A percentile compares a stretch with the other conserved stretches of the same genome.
phyloP scores from a whole-genome alignment of 208 protist genomes.

The Leishmania aethiopica region DNA sequence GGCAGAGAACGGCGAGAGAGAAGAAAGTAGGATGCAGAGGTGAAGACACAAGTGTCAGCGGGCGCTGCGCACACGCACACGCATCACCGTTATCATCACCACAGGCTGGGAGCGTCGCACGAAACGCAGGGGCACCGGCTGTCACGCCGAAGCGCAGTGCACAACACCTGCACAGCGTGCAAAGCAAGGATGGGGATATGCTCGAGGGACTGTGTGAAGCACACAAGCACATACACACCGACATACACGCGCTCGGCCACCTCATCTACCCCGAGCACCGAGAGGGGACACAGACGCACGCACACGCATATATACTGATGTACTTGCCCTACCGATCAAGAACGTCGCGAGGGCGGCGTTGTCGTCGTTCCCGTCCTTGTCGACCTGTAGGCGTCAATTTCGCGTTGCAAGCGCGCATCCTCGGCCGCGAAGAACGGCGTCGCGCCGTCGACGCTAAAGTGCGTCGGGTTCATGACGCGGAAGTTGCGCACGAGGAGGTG shows the following conservation, averaged over 20 bases:
- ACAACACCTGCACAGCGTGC: not conserved
- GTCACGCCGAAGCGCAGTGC: constrained; percentile 1
- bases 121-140: not conserved
- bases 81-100: not conserved
- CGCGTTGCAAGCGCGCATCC: constrained; percentile 16
- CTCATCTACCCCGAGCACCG: not conserved
- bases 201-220: not conserved
- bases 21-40: not conserved
- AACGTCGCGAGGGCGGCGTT: not conserved
- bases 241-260: not conserved
- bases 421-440: constrained; percentile 61
- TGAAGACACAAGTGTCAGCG: not conserved
- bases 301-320: not conserved
- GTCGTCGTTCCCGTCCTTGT: not conserved
- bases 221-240: not conserved
- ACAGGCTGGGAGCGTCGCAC: not conserved
- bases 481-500: constrained; percentile 40
- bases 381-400: constrained; percentile 4
- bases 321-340: not conserved
- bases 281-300: not conserved
- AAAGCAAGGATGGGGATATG: not conserved
- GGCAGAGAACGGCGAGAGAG: not conserved
- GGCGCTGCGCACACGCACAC: not conserved
- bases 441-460: constrained; percentile 50
- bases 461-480: constrained; percentile 75